Percentiles rank a stretch among this genome's conserved stretches.
Evolutionary conservation across 768 basidiomycete genomes (phyloP).

Genomic region (Scleroderma bovista): DNA sequence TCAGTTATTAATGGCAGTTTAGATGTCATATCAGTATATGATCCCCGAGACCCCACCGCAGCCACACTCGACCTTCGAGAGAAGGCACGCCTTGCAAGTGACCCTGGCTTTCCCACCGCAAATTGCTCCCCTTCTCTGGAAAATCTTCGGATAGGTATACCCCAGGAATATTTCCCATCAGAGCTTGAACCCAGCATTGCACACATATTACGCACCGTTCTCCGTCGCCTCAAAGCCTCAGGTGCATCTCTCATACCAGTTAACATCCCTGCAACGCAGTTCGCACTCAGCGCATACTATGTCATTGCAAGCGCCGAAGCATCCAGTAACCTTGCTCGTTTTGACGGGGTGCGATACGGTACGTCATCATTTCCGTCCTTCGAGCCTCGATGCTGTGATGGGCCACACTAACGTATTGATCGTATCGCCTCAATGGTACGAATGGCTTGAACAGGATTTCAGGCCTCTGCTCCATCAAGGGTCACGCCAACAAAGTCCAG

Average conservation of each 20-base stretch:
- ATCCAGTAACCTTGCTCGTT: conserved; percentile 85
- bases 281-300: conserved; percentile 90
- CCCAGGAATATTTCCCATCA: conserved; percentile 73
- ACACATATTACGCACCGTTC: conserved; percentile 43
- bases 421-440: too few relatives aligned
- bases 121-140: conserved; percentile 18
- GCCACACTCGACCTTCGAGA: conserved; percentile 37
- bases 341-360: conserved; percentile 87
- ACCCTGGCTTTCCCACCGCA: neutral
- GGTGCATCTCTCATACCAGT: conserved; percentile 73
- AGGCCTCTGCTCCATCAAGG: conserved; percentile 37
- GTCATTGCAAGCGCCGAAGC: conserved; percentile 95
- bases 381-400: too few relatives aligned
- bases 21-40: conserved; percentile 42
- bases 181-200: conserved; percentile 53
- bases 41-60: conserved; percentile 72
- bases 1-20: neutral
- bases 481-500: conserved; percentile 45
- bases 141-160: conserved; percentile 65
- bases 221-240: conserved; percentile 35
- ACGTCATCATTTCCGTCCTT: conserved; percentile 12
- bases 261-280: conserved; percentile 60
- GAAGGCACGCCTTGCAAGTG: conserved; percentile 28
- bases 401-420: too few relatives aligned
- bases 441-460: conserved; percentile 38